A percentile compares a stretch with the other conserved stretches of the same genome.
Conservation (phyloP, 140 eudicot genomes). For the Ambrosia hybrid region DNA sequence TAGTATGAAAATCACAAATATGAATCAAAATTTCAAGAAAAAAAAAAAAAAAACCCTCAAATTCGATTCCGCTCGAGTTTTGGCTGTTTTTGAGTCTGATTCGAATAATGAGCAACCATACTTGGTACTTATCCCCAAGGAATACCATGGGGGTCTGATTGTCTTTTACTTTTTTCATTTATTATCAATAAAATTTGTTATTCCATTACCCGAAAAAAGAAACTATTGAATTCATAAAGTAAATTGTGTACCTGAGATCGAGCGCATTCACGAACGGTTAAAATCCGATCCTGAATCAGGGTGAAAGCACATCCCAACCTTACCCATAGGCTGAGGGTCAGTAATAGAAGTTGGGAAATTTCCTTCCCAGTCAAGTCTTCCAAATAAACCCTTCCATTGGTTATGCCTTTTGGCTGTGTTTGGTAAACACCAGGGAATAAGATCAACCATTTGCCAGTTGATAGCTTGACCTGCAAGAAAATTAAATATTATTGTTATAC, state of each 20-base stretch:
- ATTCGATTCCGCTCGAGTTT: too few relatives aligned
- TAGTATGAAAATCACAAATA: too few relatives aligned
- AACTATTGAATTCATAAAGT: neutral
- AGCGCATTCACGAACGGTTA: conserved; percentile 80
- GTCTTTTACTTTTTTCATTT: neutral
- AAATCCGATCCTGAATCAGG: conserved; percentile 70
- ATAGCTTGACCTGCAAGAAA: conserved; percentile 51
- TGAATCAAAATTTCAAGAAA: too few relatives aligned
- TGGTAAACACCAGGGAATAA: conserved; percentile 66
- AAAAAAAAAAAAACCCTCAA: too few relatives aligned
- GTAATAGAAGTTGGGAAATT: conserved; percentile 71
- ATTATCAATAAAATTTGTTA: neutral
- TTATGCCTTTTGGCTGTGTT: conserved; percentile 73
- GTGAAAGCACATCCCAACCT: conserved; percentile 78
- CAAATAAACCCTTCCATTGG: conserved; percentile 72
- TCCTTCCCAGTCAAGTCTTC: conserved; percentile 80
- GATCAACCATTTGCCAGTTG: conserved; percentile 66
- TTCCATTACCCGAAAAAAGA: neutral
- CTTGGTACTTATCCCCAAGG: too few relatives aligned
- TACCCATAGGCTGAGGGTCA: conserved; percentile 76
- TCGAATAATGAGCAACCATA: neutral
- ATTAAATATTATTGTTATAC: neutral
- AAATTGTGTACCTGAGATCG: conserved; percentile 62
- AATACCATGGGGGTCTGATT: too few relatives aligned
- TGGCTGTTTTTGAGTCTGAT: neutral